phyloP scores from a whole-genome alignment of 2,329 filamentous ascomycete species.

The Septoria linicola region DNA sequence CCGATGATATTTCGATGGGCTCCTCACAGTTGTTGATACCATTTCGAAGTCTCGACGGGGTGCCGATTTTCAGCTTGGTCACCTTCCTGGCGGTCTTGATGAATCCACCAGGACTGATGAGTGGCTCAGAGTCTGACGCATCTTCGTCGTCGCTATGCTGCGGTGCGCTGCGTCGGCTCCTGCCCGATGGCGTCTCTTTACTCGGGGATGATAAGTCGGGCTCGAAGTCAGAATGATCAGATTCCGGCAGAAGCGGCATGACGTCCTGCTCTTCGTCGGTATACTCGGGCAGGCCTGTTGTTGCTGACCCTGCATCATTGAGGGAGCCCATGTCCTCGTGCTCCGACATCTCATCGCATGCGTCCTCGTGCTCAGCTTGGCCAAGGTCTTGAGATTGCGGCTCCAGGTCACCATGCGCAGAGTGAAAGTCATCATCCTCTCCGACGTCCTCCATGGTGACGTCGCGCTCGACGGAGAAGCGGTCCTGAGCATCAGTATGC shows the following conservation, averaged over 20 bases:
- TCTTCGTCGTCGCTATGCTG: not conserved
- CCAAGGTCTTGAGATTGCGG: slow-evolving; percentile 7
- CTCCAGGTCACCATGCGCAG: slow-evolving; percentile 14
- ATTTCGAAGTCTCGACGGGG: slow-evolving; percentile 6
- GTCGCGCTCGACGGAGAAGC: slow-evolving; percentile 30
- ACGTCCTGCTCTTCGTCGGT: not conserved
- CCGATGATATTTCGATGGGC: slow-evolving; percentile 24
- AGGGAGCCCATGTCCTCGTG: slow-evolving; percentile 15
- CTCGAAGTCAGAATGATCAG: slow-evolving; percentile 1
- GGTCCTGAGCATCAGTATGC: slow-evolving; percentile 25
- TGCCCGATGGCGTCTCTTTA: not conserved
- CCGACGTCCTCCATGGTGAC: slow-evolving; percentile 8
- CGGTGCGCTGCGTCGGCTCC: not conserved
- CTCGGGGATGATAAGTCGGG: slow-evolving; percentile 1
- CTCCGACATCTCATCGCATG: slow-evolving; percentile 15
- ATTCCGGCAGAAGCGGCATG: not conserved
- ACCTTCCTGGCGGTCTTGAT: slow-evolving; percentile 3
- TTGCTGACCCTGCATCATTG: slow-evolving; percentile 1
- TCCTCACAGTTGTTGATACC: not conserved
- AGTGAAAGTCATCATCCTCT: slow-evolving; percentile 24
- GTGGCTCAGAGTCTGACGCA: slow-evolving; percentile 7
- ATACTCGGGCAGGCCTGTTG: not conserved
- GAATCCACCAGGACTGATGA: slow-evolving; percentile 1
- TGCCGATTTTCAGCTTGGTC: slow-evolving; percentile 3
- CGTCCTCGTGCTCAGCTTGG: slow-evolving; percentile 15